Conservation (phyloP, 2,329 filamentous ascomycete genomes). For the Oidium heveae region DNA sequence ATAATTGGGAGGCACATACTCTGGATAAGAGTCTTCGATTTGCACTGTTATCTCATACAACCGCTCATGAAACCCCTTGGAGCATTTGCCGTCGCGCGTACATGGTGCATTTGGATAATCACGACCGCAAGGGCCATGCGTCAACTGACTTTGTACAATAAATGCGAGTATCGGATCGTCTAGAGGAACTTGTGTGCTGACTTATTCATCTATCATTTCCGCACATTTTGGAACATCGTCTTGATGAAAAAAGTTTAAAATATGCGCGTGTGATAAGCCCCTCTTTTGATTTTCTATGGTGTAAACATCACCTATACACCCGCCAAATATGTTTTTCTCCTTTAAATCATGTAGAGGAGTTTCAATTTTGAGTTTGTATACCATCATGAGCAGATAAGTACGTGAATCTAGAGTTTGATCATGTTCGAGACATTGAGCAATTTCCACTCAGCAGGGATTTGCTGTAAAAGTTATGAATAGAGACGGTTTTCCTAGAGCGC, state of each 20-base stretch:
- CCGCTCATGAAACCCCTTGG: neutral
- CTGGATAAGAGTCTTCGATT: neutral
- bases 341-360: neutral
- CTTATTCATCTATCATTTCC: neutral
- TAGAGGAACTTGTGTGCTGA: neutral
- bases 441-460: neutral
- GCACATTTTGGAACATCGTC: neutral
- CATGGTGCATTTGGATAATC: neutral
- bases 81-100: neutral
- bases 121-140: neutral
- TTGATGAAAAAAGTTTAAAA: neutral
- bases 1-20: neutral
- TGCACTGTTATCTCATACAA: neutral
- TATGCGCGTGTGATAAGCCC: neutral
- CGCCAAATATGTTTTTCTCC: neutral
- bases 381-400: neutral
- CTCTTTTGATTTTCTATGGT: neutral
- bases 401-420: neutral
- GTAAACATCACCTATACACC: neutral
- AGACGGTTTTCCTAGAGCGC: neutral
- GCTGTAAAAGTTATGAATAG: neutral
- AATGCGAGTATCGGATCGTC: neutral
- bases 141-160: neutral
- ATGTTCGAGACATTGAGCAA: neutral
- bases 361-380: neutral